These are phyloP conservation scores for Mycena filopes DNA, from an alignment of 768 basidiomycete genomes.

Conservation along the genomic window DNA sequence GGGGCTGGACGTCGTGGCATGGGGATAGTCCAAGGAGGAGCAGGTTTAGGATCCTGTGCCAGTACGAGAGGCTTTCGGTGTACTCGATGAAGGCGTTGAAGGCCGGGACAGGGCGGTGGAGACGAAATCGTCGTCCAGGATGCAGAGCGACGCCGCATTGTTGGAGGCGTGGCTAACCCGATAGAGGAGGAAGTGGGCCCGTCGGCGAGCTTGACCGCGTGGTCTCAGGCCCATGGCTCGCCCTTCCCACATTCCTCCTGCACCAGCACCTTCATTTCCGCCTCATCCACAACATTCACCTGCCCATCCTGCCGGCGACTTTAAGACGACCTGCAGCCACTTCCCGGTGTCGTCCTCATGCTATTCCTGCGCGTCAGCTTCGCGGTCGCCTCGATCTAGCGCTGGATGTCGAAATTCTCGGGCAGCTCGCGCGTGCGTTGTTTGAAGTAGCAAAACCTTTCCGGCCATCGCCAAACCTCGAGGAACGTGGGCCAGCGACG, in stretches of 20 bases:
- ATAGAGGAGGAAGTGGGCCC: constrained; percentile 13
- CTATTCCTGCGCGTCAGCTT: constrained; percentile 15
- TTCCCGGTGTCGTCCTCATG: constrained; percentile 10
- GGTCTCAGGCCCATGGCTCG: background rate
- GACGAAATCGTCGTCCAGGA: constrained; percentile 17
- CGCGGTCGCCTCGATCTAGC: constrained; percentile 17
- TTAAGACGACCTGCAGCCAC: constrained; percentile 2
- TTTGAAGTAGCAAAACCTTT: background rate
- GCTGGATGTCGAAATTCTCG: constrained; percentile 6
- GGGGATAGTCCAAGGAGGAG: background rate
- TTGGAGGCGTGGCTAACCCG: constrained; percentile 18
- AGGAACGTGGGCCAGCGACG: background rate
- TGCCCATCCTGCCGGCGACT: background rate
- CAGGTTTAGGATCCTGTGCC: constrained; percentile 14
- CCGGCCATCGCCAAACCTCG: background rate
- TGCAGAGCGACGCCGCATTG: constrained; percentile 10
- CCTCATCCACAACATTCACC: background rate
- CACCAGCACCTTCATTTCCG: background rate
- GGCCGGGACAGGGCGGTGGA: constrained; percentile 14
- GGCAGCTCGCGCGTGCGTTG: constrained; percentile 14
- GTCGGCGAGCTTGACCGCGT: background rate
- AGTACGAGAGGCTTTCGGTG: constrained; percentile 10
- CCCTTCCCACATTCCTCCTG: background rate
- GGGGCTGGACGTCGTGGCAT: background rate
- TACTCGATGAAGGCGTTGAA: constrained; percentile 15